Base-by-base conservation (phyloP, 257 asterid genomes). In the Capsicum rhomboideum region DNA sequence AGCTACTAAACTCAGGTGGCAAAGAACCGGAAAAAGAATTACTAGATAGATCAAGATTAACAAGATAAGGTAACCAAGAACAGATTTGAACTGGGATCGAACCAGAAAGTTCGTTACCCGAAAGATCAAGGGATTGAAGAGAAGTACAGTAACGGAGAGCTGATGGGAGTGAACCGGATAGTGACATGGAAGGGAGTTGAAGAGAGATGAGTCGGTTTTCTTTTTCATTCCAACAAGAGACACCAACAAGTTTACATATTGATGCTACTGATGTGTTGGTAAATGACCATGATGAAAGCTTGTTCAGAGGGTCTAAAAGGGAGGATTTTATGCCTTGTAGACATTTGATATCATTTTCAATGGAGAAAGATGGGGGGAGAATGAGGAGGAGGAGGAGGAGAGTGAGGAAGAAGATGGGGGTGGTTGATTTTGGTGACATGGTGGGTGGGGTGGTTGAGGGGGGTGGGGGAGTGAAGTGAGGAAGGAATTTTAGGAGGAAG, bases 181-280 rank as follows among this genome's bases (percentile, higher is more conserved):
- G 89, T 21, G 85, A 80, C 77, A 81, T 88, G 28, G 89, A 85
- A 84, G 50, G 90, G 21, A 93, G 94, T 29, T 85, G 86, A 74
- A 93, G 21, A 2, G 89, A 80, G 20, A 92, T 17, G 0, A 93
- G 83, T 53, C 91, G 85, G 63, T 90, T 92, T 42, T 93, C 95
- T 12, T 85, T 90, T 31, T 90, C 91, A 86, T 93, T 93, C 97
- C 97, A 93, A 83, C 97, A 93, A n/a, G 91, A 49, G 9, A 88
- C 93, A 9, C 97, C 97, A 6, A 17, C 52, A 78, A 91, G 88
- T 2, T 23, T 84, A 87, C 97, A 93, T 64, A 92, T 89, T 79
- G 89, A 91, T 6, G 92, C 92, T 6, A 56, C 87, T 4, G 94
- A 69, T 21, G 85, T 71, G 84, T 91, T 91, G 10, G 91, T 54